These are phyloP conservation scores for Phaeotremella fagi DNA, from an alignment of 768 basidiomycete species.

Conservation along the genomic window DNA sequence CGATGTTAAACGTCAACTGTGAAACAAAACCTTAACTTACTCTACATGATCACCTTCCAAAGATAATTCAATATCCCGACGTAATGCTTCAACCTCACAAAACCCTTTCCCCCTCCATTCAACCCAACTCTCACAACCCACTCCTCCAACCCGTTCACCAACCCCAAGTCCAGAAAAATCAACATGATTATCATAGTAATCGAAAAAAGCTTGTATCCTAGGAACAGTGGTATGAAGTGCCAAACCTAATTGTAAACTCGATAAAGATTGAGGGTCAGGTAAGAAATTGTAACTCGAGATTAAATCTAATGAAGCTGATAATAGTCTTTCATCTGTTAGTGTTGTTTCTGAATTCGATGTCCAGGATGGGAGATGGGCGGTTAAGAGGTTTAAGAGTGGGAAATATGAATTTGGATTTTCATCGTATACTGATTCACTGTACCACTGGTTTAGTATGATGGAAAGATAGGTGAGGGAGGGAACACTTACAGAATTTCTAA, in stretches of 20 bases:
- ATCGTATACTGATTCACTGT: slow-evolving; percentile 72
- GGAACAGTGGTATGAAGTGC: slow-evolving; percentile 74
- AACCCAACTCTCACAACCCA: slow-evolving; percentile 44
- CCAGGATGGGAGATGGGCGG: slow-evolving; percentile 46
- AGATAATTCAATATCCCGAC: slow-evolving; percentile 39
- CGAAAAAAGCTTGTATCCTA: slow-evolving; percentile 76
- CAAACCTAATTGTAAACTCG: slow-evolving; percentile 65
- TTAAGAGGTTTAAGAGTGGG: slow-evolving; percentile 64
- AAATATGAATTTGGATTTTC: slow-evolving; percentile 73
- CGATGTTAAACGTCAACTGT: too few relatives aligned
- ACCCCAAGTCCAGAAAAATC: slow-evolving; percentile 24
- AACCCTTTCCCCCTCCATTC: slow-evolving; percentile 46
- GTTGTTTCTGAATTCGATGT: slow-evolving; percentile 9
- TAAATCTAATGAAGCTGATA: slow-evolving; percentile 27
- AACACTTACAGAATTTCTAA: slow-evolving; percentile 65
- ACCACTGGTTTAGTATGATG: not conserved
- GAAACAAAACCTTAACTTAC: slow-evolving; percentile 11
- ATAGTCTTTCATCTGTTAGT: slow-evolving; percentile 51
- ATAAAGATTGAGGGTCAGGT: slow-evolving; percentile 54
- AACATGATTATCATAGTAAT: slow-evolving; percentile 56
- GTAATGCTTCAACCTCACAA: slow-evolving; percentile 35
- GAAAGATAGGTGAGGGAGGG: not conserved
- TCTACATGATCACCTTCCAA: slow-evolving; percentile 19
- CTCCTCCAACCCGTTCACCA: too few relatives aligned
- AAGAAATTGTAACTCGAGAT: slow-evolving; percentile 51